A percentile compares a stretch with the other conserved stretches of the same genome.
Conservation (phyloP, 805 yeast genomes). For the Debaryomyces maramus region DNA sequence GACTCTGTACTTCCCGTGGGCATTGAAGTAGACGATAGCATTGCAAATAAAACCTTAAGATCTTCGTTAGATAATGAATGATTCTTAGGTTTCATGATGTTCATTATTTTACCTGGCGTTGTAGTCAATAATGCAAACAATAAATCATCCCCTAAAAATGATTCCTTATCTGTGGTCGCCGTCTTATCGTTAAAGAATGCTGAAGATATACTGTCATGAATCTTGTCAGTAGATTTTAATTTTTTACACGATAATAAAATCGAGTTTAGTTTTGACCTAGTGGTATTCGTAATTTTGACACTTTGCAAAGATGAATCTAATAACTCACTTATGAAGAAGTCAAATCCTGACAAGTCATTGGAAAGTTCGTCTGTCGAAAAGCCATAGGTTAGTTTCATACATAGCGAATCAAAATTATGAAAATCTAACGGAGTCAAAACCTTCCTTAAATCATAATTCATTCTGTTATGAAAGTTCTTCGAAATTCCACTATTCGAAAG, state of each 20-base stretch:
- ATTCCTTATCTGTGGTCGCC: slow-evolving; percentile 10
- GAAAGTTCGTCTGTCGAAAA: slow-evolving; percentile 10
- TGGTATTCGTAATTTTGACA: slow-evolving; percentile 51
- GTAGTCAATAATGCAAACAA: slow-evolving; percentile 75
- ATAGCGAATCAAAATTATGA: slow-evolving; percentile 64
- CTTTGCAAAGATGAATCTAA: slow-evolving; percentile 30
- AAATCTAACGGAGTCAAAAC: slow-evolving; percentile 74
- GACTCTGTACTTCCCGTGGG: slow-evolving; percentile 19
- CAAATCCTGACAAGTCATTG: background rate
- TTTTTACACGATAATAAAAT: slow-evolving; percentile 43
- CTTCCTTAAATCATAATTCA: slow-evolving; percentile 79
- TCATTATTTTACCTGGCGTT: slow-evolving; percentile 61
- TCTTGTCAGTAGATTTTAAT: slow-evolving; percentile 11
- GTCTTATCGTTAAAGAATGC: slow-evolving; percentile 6
- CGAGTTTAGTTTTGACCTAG: slow-evolving; percentile 57
- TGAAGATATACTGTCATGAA: slow-evolving; percentile 4
- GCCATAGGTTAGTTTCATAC: slow-evolving; percentile 38
- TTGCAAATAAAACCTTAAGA: slow-evolving; percentile 67
- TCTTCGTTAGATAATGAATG: slow-evolving; percentile 84
- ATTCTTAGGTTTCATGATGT: slow-evolving; percentile 70
- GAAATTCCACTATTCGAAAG: slow-evolving; percentile 77
- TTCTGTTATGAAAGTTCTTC: slow-evolving; percentile 65
- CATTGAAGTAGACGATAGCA: slow-evolving; percentile 54
- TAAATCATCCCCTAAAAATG: slow-evolving; percentile 42
- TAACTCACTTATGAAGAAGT: slow-evolving; percentile 25